Base-by-base conservation (phyloP, 495 filamentous ascomycete species). In the Melanomma pulvis-pyrius region DNA sequence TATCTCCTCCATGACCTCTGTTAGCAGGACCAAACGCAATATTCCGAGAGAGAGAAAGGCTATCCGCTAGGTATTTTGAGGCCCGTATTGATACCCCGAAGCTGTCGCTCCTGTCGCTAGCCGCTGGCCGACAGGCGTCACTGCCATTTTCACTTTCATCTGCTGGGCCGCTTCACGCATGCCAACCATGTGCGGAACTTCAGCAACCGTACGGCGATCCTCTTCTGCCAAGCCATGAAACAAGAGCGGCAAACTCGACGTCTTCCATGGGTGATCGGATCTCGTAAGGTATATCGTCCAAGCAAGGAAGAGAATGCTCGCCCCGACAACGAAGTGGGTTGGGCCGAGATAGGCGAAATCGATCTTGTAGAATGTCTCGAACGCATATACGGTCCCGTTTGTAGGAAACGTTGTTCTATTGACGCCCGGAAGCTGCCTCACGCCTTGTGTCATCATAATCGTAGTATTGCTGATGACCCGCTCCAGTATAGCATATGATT, bases 241-340 rank as follows among this genome's bases (percentile, higher is more conserved):
- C 25, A 66, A 24, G 21, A 59, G 25, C 15, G 63, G 54, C 36
- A 66, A 46, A 36, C 19, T 29, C 13, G 54, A 59, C 8, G 63
- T 59, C 44, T 66, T 66, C 63, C 54, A 66, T 15, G 55, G 41
- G 15, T 66, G 41, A 44, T 66, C 54, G n/a, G 1, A 51, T 46
- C 63, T n/a, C 1, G 41, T 59, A 8, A 66, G 2, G 21, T n/a
- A 59, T n/a, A 66, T 34, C 7, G 63, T 66, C 11, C 52, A 8
- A 30, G n/a, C 13, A 0, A 66, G 25, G 63, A 66, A 66, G 28
- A 66, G 17, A 1, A 59, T 24, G 29, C 54, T 59, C 0, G 41
- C 63, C 21, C 36, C 63, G 17, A 66, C 63, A 41, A 66, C 44
- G 22, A 46, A 39, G 55, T 59, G 54, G 2, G 29, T 26, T 4